Percentiles rank a stretch among this genome's conserved stretches.
These are phyloP conservation scores for Kernera saxatilis DNA, from an alignment of 345 rosid species.

Conservation along the genomic window DNA sequence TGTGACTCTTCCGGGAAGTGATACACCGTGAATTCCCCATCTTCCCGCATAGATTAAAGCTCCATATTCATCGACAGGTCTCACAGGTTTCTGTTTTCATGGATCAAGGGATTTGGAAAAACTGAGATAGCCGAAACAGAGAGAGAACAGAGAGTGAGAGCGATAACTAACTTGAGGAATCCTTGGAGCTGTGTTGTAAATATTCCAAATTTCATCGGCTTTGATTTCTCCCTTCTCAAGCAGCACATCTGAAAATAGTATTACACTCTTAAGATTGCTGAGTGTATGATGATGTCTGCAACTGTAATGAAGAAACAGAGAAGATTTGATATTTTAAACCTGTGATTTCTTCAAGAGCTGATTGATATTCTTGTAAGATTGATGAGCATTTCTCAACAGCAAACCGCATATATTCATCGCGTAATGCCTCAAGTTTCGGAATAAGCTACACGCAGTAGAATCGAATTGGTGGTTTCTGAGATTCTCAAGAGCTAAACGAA, in stretches of 20 bases:
- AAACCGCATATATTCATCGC: constrained; percentile 84
- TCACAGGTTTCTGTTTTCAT: constrained; percentile 52
- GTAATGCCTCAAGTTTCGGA: constrained; percentile 86
- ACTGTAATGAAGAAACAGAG: background rate
- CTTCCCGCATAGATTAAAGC: constrained; percentile 86
- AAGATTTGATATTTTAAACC: constrained; percentile 34
- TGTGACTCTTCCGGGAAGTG: constrained; percentile 92
- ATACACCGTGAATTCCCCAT: constrained; percentile 85
- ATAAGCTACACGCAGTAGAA: constrained; percentile 55
- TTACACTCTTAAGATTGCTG: background rate
- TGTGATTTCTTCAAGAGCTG: constrained; percentile 90
- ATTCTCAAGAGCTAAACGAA: background rate
- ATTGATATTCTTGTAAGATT: constrained; percentile 71
- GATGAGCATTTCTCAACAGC: constrained; percentile 74
- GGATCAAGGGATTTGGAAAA: background rate
- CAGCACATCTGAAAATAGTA: constrained; percentile 53
- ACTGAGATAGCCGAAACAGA: background rate
- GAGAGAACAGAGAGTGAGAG: background rate
- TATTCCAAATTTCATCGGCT: constrained; percentile 81
- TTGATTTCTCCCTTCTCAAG: constrained; percentile 72
- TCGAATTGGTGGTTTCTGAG: background rate
- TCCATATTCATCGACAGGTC: constrained; percentile 77
- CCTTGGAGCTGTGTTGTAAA: constrained; percentile 61
- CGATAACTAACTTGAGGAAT: constrained; percentile 58
- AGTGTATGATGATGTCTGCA: background rate